Evolutionary conservation across 108 stramenopile species (phyloP).

Genomic region (Nitzschia inconspicua): DNA sequence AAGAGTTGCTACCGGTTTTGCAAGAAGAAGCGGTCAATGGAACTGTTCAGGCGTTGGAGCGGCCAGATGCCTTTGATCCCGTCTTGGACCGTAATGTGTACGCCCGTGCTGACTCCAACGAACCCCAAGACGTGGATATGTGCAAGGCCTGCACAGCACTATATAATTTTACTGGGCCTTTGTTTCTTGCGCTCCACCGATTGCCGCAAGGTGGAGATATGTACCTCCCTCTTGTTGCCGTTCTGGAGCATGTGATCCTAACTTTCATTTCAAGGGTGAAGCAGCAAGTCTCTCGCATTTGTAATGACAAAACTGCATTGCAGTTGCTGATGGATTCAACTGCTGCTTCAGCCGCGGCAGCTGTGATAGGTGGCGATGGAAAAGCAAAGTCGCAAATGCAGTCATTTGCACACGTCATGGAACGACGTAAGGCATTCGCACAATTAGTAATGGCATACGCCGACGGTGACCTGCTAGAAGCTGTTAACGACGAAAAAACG

Average conservation of each 20-base stretch:
- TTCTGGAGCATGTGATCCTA: conserved; percentile 80
- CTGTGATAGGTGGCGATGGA: conserved; percentile 7
- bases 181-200: conserved; percentile 82
- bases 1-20: conserved; percentile 74
- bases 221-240: conserved; percentile 79
- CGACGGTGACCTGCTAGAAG: conserved; percentile 62
- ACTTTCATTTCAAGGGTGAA: conserved; percentile 89
- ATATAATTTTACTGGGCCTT: conserved; percentile 68
- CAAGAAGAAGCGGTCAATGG: conserved; percentile 86
- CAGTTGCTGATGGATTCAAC: conserved; percentile 53
- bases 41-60: conserved; percentile 73
- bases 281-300: conserved; percentile 59
- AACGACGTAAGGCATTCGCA: conserved; percentile 65
- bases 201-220: conserved; percentile 81
- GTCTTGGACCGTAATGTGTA: conserved; percentile 63
- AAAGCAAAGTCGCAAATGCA: conserved; percentile 2
- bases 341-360: neutral
- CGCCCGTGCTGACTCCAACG: conserved; percentile 56
- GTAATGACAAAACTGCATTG: conserved; percentile 64
- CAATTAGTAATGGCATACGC: conserved; percentile 66
- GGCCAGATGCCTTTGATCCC: conserved; percentile 82
- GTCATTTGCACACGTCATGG: conserved; percentile 54
- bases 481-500: conserved; percentile 32
- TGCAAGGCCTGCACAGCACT: conserved; percentile 75
- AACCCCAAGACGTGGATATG: conserved; percentile 84